Base-by-base conservation (phyloP, 2,329 filamentous ascomycete genomes). In the Pseudonectria foliicola region DNA sequence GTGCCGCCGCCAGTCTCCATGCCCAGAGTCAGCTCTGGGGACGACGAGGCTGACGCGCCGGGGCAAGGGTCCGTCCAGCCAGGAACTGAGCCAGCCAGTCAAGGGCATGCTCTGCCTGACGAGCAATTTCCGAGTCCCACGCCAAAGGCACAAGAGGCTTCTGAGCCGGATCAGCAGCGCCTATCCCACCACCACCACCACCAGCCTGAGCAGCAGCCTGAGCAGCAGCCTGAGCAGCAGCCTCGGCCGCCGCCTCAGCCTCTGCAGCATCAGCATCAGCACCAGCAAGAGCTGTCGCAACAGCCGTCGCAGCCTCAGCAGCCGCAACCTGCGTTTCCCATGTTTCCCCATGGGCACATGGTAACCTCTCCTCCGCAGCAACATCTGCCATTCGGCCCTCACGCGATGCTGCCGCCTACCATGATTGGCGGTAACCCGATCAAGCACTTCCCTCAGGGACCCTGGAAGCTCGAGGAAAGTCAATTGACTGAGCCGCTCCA, bases 401-500 rank as follows among this genome's bases (percentile, higher is more conserved):
- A 45, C 12, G 38, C 39, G 4, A 42, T 53, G 34, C 34, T 55
- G 25, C 40, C 43, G 21, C 45, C 46, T 16, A 46, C 44, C 16
- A 45, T 54, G 29, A 37, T 33, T 26, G 18, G 18, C 8, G 46
- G 44, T 15, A 67, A 65, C 27, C 60, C 64, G 8, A 53, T 66
- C 7, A 62, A 65, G 24, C 60, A 49, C 18, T 56, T 69, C 3
- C 62, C 63, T 16, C 64, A 63, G n/a, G 66, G 64, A 0, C 60
- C 61, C 13, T 77, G 73, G 73, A 71, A 67, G 32, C 53, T 73
- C 6, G 64, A 76, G 42, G 71, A 75, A 53, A 77, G 73, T 8
- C 64, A 71, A 38, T 57, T 77, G 25, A 56, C 65, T 2, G 65
- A 72, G 42, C 74, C 74, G 16, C 59, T 76, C 13, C 56, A 62